A percentile compares a stretch with the other conserved stretches of the same genome.
Evolutionary conservation across 345 rosid genomes (phyloP).

Genomic region (Eucalyptus albens): DNA sequence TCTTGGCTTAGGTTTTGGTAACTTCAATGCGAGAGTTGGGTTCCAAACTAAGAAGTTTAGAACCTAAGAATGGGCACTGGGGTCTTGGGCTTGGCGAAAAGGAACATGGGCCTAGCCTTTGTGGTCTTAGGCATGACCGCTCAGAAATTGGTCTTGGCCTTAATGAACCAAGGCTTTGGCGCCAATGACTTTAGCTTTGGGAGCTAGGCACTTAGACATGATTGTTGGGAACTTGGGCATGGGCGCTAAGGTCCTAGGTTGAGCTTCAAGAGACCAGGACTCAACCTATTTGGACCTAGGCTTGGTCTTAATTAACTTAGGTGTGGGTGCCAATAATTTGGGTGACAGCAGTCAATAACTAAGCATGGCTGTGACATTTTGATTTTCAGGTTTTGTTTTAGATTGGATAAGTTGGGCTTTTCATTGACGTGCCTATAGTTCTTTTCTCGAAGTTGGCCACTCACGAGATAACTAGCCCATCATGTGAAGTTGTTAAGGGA

Average conservation of each 20-base stretch:
- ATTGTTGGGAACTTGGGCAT: neutral
- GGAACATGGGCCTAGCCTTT: neutral
- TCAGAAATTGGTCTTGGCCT: neutral
- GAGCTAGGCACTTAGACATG: neutral
- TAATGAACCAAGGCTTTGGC: neutral
- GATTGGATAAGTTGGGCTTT: too few species aligned
- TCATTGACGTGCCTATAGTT: too few species aligned
- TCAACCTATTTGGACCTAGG: neutral
- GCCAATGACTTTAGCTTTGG: neutral
- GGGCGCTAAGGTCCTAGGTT: neutral
- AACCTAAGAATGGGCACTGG: neutral
- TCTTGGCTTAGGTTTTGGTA: neutral
- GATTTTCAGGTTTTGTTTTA: too few species aligned
- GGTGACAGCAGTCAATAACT: neutral
- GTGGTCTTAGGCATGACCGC: neutral
- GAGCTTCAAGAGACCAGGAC: neutral
- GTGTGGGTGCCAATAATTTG: neutral
- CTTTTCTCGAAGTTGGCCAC: too few species aligned
- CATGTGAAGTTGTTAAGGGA: too few species aligned
- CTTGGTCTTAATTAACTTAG: neutral
- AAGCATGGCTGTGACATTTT: neutral
- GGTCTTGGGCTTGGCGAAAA: neutral
- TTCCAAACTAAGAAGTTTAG: neutral
- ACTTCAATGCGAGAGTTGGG: neutral
- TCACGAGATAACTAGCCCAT: too few species aligned